Evolutionary conservation across 2,329 filamentous ascomycete genomes (phyloP).

Genomic region (Penicillium sp.): DNA sequence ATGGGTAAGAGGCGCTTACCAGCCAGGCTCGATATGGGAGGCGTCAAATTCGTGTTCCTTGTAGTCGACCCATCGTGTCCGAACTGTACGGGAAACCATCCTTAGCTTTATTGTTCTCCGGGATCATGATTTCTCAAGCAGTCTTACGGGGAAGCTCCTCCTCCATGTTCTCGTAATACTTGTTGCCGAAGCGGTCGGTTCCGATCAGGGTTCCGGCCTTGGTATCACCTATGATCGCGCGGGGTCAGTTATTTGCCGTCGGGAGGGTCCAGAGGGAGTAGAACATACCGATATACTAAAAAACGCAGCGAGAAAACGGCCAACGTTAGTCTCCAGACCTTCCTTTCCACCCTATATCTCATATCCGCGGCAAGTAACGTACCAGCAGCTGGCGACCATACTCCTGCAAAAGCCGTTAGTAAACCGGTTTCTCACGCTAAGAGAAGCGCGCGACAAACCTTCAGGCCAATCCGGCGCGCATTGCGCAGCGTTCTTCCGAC

Average conservation of each 20-base stretch:
- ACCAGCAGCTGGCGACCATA: constrained; percentile 90
- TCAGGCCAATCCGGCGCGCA: constrained; percentile 79
- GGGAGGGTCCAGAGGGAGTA: background rate
- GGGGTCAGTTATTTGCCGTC: constrained; percentile 20
- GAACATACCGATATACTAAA: constrained; percentile 43
- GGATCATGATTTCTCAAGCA: background rate
- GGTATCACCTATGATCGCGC: constrained; percentile 69
- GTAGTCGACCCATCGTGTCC: constrained; percentile 97
- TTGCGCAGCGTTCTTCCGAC: constrained; percentile 80
- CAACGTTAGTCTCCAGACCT: constrained; percentile 22
- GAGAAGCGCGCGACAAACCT: constrained; percentile 52
- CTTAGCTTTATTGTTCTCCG: constrained; percentile 2
- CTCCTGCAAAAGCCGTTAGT: constrained; percentile 59
- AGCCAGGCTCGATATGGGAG: constrained; percentile 82
- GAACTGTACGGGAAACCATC: constrained; percentile 54
- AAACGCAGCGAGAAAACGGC: constrained; percentile 2
- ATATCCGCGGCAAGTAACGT: constrained; percentile 37
- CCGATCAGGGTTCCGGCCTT: constrained; percentile 86
- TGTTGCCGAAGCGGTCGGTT: constrained; percentile 89
- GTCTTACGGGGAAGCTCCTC: constrained; percentile 86
- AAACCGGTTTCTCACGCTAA: constrained; percentile 5
- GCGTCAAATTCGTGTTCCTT: constrained; percentile 60
- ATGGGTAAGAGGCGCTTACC: constrained; percentile 44
- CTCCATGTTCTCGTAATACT: constrained; percentile 85
- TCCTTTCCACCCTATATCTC: constrained; percentile 6